Conservation (phyloP, 352 stramenopile genomes). For the Pythium brassicae region DNA sequence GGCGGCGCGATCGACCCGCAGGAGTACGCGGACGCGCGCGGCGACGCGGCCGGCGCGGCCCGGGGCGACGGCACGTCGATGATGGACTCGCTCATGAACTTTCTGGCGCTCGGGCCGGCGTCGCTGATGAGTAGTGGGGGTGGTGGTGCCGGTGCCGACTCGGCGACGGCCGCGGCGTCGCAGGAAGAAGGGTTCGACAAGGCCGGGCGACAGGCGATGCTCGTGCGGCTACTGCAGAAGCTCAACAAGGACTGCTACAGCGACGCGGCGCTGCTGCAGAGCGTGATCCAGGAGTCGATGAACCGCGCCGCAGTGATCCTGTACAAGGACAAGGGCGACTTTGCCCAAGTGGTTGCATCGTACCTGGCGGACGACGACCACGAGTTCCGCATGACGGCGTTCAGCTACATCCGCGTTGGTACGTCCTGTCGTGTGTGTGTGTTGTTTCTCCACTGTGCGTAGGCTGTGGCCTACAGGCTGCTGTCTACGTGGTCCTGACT, state of each 20-base stretch:
- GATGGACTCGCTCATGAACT: constrained; percentile 89
- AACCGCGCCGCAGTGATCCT: constrained; percentile 78
- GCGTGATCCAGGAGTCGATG: constrained; percentile 74
- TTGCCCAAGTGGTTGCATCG: constrained; percentile 70
- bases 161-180: constrained; percentile 42
- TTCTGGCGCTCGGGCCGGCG: constrained; percentile 70
- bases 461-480: too few relatives aligned
- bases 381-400: constrained; percentile 80
- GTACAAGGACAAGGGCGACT: constrained; percentile 76
- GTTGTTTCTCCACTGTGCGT: too few relatives aligned
- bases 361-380: constrained; percentile 78
- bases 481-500: background rate
- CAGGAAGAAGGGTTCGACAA: constrained; percentile 86
- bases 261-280: constrained; percentile 58
- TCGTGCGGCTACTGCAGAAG: constrained; percentile 81
- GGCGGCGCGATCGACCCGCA: constrained; percentile 77
- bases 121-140: constrained; percentile 40
- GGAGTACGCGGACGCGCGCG: constrained; percentile 73
- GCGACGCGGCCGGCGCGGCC: constrained; percentile 42
- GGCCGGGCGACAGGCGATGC: constrained; percentile 71
- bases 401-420: constrained; percentile 74
- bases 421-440: too few relatives aligned
- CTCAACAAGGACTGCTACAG: constrained; percentile 83
- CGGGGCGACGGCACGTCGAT: constrained; percentile 47
- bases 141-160: constrained; percentile 10